These are phyloP conservation scores for Prunus salicina DNA, from an alignment of 306 rosid species.

Conservation along the genomic window DNA sequence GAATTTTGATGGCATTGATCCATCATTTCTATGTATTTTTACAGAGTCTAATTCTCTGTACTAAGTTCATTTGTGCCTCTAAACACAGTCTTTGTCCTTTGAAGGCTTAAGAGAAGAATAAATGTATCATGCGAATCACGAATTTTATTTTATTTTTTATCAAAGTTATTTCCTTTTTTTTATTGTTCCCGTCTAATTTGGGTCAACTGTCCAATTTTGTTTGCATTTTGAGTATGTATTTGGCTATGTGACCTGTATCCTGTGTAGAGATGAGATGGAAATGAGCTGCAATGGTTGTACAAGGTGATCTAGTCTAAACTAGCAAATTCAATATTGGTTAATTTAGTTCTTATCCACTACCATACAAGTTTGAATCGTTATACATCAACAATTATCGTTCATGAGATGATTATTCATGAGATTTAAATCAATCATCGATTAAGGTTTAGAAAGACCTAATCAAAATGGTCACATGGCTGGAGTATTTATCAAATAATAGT, in stretches of 20 bases:
- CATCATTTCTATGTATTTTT: constrained; percentile 24
- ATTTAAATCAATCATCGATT: too few species aligned
- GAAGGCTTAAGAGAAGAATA: constrained; percentile 22
- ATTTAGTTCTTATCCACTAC: neutral
- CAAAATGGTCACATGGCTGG: too few species aligned
- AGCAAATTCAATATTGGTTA: neutral
- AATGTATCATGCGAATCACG: neutral
- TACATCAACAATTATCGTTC: too few species aligned
- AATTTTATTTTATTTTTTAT: neutral
- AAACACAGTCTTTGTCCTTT: constrained; percentile 5
- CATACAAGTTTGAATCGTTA: too few species aligned
- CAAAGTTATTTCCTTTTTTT: too few species aligned
- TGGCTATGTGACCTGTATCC: neutral
- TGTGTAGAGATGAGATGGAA: too few species aligned
- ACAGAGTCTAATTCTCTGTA: constrained; percentile 28
- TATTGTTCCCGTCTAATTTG: neutral
- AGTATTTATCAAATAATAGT: too few species aligned
- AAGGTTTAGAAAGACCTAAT: too few species aligned
- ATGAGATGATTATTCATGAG: too few species aligned
- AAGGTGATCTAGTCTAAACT: neutral
- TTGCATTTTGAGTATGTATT: neutral
- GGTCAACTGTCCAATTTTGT: neutral
- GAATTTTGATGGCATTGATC: neutral
- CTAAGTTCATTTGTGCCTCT: constrained; percentile 23
- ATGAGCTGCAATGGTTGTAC: neutral